Base-by-base conservation (phyloP, 306 rosid species). In the Ziziphus jujuba region DNA sequence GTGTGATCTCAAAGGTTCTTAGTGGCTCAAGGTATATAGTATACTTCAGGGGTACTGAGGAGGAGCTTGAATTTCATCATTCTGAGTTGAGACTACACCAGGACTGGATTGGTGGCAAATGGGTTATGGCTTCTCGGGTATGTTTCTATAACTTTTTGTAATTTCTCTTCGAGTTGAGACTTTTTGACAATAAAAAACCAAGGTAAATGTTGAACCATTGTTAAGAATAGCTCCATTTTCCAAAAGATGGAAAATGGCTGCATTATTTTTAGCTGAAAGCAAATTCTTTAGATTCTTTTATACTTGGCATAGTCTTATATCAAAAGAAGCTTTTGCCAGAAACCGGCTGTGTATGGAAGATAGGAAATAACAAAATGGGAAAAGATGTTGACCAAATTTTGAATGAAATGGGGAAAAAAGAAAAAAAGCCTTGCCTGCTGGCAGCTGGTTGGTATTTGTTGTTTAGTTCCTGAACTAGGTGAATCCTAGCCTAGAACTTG, bases 11-110 rank as follows among this genome's bases (percentile, higher is more conserved):
- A 0, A 59, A 72, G 61, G 76, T 80, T 28, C 72, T 62, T 54
- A 47, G 20, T 0, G 51, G 66, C 35, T 63, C 72, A 23, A 80
- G 28, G 15, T 80, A 80, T 65, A 28, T 25, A 56, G 79, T 76
- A 24, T 71, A 76, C 66, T 80, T 76, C 20, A 69, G 24, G 59
- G 56, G 24, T 53, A 68, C 79, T 1, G 55, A 44, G 15, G 85
- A 81, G 44, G 81, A 72, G 64, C 48, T 65, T 5, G 77, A 77
- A 31, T 76, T 64, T 69, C 58, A 52, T 4, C 76, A 60, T 28
- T 72, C 77, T 34, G 62, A 73, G 67, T 58, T 81, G 43, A 76
- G 85, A 73, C 82, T 57, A 57, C 85, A 77, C 55, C 81, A 76
- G 56, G 76, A 72, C 5, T 81, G 81, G 82, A 81, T 81, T 63